A percentile compares a stretch with the other conserved stretches of the same genome.
Evolutionary conservation across 202 grass and related monocot species (phyloP).

Genomic region (Elaeis oleifera): DNA sequence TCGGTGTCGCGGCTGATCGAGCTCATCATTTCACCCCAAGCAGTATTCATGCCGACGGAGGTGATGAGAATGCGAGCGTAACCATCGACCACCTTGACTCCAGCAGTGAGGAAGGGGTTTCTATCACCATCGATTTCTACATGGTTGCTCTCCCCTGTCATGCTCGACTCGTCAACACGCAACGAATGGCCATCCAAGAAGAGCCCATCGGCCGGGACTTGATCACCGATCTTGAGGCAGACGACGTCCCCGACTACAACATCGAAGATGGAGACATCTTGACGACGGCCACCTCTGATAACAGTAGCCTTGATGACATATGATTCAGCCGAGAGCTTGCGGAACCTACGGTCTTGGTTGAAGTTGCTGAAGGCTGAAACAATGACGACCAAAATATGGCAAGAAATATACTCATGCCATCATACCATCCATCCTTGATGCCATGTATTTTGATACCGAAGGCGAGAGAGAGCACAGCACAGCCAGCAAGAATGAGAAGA

Average conservation of each 20-base stretch:
- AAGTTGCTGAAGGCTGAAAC: conserved; percentile 73
- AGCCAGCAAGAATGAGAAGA: conserved; percentile 50
- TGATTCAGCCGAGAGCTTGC: conserved; percentile 35
- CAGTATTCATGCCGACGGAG: conserved; percentile 53
- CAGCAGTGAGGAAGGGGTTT: conserved; percentile 50
- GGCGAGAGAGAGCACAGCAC: conserved; percentile 57
- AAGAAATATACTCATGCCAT: conserved; percentile 78
- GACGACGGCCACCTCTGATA: conserved; percentile 31
- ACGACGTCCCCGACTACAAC: conserved; percentile 60
- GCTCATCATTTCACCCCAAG: conserved; percentile 89
- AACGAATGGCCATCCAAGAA: conserved; percentile 46
- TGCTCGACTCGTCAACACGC: conserved; percentile 82
- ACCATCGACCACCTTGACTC: conserved; percentile 69
- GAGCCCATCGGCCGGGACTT: conserved; percentile 63
- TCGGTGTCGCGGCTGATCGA: conserved; percentile 41
- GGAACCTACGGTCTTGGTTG: conserved; percentile 48
- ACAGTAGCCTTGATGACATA: conserved; percentile 42
- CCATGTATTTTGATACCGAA: conserved; percentile 90
- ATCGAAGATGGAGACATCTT: conserved; percentile 47
- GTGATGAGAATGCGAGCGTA: conserved; percentile 63
- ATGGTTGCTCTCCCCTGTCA: conserved; percentile 64
- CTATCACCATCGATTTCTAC: conserved; percentile 29
- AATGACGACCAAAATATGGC: conserved; percentile 54
- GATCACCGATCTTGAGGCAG: conserved; percentile 62
- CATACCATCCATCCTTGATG: conserved; percentile 54